A percentile compares a stretch with the other conserved stretches of the same genome.
These are phyloP conservation scores for Sarocladium brachiariae DNA, from an alignment of 2,329 filamentous ascomycete genomes.

Conservation along the genomic window DNA sequence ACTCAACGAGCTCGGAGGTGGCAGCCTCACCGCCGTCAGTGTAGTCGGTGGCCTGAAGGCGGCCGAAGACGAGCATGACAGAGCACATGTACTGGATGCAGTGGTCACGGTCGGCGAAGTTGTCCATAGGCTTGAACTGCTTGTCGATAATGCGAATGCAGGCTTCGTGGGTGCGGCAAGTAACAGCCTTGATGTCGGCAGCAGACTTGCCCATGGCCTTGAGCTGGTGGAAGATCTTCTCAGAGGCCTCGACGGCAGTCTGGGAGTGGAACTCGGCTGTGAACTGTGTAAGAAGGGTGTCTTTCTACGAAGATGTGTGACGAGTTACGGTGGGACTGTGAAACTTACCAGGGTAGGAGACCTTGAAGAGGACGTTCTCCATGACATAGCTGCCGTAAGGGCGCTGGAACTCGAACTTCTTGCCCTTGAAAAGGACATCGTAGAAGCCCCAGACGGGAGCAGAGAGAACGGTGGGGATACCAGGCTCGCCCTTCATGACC, in stretches of 20 bases:
- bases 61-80: conserved; percentile 92
- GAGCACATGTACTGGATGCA: conserved; percentile 99
- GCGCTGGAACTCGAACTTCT: conserved; percentile 93
- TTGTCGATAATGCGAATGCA: conserved; percentile 99
- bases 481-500: conserved; percentile 85
- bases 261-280: conserved; percentile 94
- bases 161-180: conserved; percentile 94
- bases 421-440: conserved; percentile 93
- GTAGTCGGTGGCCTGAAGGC: conserved; percentile 90
- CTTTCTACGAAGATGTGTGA: not conserved
- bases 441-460: conserved; percentile 97
- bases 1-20: conserved; percentile 81
- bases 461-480: conserved; percentile 85
- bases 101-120: conserved; percentile 99
- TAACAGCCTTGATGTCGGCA: conserved; percentile 86
- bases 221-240: conserved; percentile 80
- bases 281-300: not conserved
- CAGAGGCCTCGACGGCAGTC: conserved; percentile 90
- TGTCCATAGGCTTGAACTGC: conserved; percentile 99
- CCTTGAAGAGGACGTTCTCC: conserved; percentile 99
- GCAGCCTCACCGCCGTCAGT: conserved; percentile 88
- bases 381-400: conserved; percentile 98
- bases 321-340: too few relatives aligned
- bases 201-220: conserved; percentile 82
- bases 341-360: conserved; percentile 81